Evolutionary conservation across 2,329 filamentous ascomycete genomes (phyloP), one percentile per base, ranked within the genome.

Genomic region (Hypomyces perniciosus): DNA sequence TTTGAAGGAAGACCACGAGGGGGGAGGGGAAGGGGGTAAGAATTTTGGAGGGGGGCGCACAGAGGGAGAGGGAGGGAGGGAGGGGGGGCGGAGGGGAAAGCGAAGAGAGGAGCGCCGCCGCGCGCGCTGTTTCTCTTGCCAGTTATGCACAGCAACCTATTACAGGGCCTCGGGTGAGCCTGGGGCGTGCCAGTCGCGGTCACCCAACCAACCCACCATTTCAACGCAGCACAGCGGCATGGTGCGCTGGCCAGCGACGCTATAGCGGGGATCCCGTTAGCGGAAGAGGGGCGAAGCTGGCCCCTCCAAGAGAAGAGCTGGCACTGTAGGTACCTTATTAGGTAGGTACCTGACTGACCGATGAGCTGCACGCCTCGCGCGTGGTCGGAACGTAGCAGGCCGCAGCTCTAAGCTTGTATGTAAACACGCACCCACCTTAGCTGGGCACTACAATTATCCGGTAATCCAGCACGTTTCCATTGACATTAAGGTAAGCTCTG

Each of bases 201-300:
- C 48, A 47, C 40, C 29, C 46, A 30, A 41, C 46, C 13, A 41
- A 28, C 48, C 48, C 48, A 44, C 42, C 42, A 38, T 13, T 44
- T 33, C 48, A 30, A 44, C 44, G 45, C 44, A 44, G 39, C 50
- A 46, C 38, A 47, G 53, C 46, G 44, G 28, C 39, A 39, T 50
- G 46, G 54, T 56, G 54, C 56, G 56, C 51, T 47, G 51, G 42
- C 54, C 52, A 60, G 55, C 41, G 48, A 45, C 56, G 59, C 53
- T 52, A 56, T 46, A 59, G 61, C 61, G 61, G 61, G 61, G 60
- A 40, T 48, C 31, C 50, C 50, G 50, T 52, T 57, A 41, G 54
- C 46, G 47, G 35, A 50, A 46, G 54, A 53, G 59, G 57, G 45
- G 50, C 48, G 43, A 51, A 46, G 48, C 48, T 51, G 35, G 48